Evolutionary conservation across 768 basidiomycete genomes (phyloP), one percentile per base, ranked within the genome.

Genomic region (Pisolithus microcarpus): DNA sequence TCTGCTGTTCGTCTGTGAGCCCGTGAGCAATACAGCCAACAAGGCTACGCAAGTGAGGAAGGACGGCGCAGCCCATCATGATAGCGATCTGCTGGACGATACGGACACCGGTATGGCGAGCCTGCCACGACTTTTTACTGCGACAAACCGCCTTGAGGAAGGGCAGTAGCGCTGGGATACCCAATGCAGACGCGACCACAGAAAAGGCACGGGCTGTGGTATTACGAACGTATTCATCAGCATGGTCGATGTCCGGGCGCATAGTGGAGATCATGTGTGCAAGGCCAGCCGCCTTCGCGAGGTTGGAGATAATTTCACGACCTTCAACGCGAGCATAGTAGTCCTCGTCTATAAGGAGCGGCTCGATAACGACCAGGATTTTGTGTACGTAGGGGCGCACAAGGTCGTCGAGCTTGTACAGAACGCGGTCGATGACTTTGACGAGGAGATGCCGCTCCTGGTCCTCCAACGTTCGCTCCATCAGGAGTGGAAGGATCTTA

Each of bases 261-360:
- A 99, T 98, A 18, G 95, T 99, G 34, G 96, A 99, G 61, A 99
- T 99, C 96, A 99, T 98, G 72, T 99, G 96, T 2, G 96, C 95
- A 23, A 99, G 85, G 70, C 96, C 96, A 28, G 94, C 95, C 10
- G 96, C 96, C 70, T 98, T 99, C 26, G 96, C 95, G 38, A 98
- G 75, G 68, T 98, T 99, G 60, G 91, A 95, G 59, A 98, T 99
- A 66, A 99, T 98, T 74, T 99, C 96, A 31, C 95, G 91, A 57
- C 96, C 96, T 72, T 98, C 96, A 39, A 97, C 93, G 68, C 92
- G 90, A 43, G 88, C 88, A 59, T 91, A 92, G 69, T 91, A 91
- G 65, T 98, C 96, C 67, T 97, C 95, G 68, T 99, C 95, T 62
- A 98, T 98, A 64, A 99, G 82, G 7, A 99, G 79, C 1, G 96